Evolutionary conservation across 2,329 filamentous ascomycete genomes (phyloP), one percentile per base, ranked within the genome.

Genomic region (Talaromyces amestolkiae): DNA sequence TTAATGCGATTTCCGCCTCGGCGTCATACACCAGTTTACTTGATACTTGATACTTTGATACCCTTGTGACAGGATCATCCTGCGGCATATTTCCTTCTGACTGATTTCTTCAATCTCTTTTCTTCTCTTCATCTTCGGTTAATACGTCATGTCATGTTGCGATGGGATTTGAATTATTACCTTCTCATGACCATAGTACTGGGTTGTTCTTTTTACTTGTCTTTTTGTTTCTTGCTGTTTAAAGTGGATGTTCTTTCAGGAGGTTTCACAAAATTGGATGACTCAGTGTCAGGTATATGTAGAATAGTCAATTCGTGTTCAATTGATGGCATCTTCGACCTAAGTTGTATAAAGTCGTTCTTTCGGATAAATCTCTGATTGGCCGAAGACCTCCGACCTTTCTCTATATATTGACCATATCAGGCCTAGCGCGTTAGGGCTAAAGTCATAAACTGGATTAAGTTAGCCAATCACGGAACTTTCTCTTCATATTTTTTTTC

Each of bases 31-130:
- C 56, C 56, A 59, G 39, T 51, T 66, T 59, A 56, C 58, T 68
- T 68, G 49, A 53, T 53, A 53, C 69, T 73, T 77, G 49, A 53
- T 53, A 53, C 69, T 73, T 77, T 78, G 76, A 78, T 78, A 78
- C 76, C 76, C 76, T 77, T 77, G 72, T 72, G 74, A 74, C 74
- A 69, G 64, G 60, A 63, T 59, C 47, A 47, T 63, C 37, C 56
- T 64, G 64, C 65, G 33, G 41, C 61, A 58, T 64, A 45, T 58
- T 67, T 9, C 3, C 24, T 37, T 37, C 33, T 56, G 53, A 37
- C 58, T 65, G 61, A 51, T 67, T 41, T 65, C 37, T 66, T 66
- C 65, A 43, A 54, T 47, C 69, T 58, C 68, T 68, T 54, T 69
- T 69, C 66, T 65, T 60, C 68, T 66, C 53, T 67, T 59, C 64